Evolutionary conservation across 208 protist genomes (phyloP).

Genomic region (Trypanosoma boissoni): DNA sequence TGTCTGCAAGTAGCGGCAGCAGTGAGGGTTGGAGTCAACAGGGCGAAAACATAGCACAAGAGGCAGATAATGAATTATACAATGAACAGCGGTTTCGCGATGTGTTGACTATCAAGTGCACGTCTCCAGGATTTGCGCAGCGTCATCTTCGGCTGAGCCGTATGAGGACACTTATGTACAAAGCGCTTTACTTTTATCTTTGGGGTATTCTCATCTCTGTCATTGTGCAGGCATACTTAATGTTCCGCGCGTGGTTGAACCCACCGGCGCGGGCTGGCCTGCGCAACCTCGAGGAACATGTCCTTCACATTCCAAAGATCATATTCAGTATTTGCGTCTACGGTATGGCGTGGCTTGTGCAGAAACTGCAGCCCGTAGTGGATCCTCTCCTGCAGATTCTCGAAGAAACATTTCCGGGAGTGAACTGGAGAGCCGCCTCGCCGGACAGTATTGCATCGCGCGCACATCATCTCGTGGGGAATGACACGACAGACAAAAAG

Average conservation of each 20-base stretch:
- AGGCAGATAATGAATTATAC: conserved; percentile 27
- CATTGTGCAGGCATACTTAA: conserved; percentile 73
- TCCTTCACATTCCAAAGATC: conserved; percentile 81
- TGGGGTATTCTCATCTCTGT: conserved; percentile 75
- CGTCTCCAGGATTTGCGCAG: conserved; percentile 69
- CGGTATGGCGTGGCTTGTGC: conserved; percentile 48
- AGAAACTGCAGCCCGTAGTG: conserved; percentile 56
- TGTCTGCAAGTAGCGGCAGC: conserved; percentile 27
- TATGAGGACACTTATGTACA: conserved; percentile 63
- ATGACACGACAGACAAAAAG: conserved; percentile 10
- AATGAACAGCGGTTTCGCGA: conserved; percentile 81
- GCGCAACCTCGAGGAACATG: conserved; percentile 74
- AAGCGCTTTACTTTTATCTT: conserved; percentile 80
- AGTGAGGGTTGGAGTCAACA: conserved; percentile 5
- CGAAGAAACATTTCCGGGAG: conserved; percentile 53
- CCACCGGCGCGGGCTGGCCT: conserved; percentile 73
- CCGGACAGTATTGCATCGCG: conserved; percentile 52
- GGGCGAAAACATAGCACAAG: conserved; percentile 8
- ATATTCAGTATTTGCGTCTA: conserved; percentile 59
- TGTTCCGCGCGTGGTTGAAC: conserved; percentile 86
- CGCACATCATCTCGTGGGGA: conserved; percentile 58
- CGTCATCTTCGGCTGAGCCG: conserved; percentile 66
- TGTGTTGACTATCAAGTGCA: conserved; percentile 76
- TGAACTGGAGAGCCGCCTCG: conserved; percentile 65
- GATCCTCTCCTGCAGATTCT: conserved; percentile 54